Evolutionary conservation across 108 stramenopile species (phyloP).

Genomic region (Parmales sp.): DNA sequence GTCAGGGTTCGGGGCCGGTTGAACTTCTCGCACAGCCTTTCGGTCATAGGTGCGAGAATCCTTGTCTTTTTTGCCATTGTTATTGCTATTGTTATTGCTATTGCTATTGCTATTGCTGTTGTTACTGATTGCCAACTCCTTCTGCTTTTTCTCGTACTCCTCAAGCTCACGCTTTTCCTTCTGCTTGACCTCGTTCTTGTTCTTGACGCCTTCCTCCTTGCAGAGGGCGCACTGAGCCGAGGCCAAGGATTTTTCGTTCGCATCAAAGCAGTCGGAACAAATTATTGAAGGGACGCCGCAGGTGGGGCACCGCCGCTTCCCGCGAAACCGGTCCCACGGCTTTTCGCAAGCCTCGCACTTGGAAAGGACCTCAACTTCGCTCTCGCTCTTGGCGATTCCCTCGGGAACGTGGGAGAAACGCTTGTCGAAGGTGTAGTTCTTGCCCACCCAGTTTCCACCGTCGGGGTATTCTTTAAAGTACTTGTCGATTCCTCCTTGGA

Average conservation of each 20-base stretch:
- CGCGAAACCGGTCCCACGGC: conserved; percentile 84
- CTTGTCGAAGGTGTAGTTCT: conserved; percentile 85
- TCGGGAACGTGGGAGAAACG: conserved; percentile 75
- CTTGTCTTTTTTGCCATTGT: conserved; percentile 4
- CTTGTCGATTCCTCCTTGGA: conserved; percentile 78
- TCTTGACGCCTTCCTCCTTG: conserved; percentile 42
- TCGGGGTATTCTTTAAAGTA: conserved; percentile 73
- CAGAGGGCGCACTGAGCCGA: conserved; percentile 47
- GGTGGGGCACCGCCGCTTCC: conserved; percentile 74
- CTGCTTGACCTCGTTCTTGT: conserved; percentile 37
- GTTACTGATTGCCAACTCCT: background rate
- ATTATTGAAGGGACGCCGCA: conserved; percentile 78
- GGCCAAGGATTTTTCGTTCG: conserved; percentile 44
- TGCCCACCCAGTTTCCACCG: conserved; percentile 76
- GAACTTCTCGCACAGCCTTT: conserved; percentile 11
- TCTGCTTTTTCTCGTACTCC: conserved; percentile 43
- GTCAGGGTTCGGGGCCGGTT: conserved; percentile 54
- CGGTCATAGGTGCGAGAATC: background rate
- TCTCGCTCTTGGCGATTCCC: conserved; percentile 18
- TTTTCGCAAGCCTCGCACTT: conserved; percentile 68
- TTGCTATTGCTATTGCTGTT: conserved; percentile 20
- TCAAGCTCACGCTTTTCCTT: conserved; percentile 36
- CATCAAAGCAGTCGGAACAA: conserved; percentile 57
- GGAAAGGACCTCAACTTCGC: conserved; percentile 42
- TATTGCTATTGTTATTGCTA: background rate